Evolutionary conservation across 495 filamentous ascomycete species (phyloP), one percentile per base, ranked within the genome.

Genomic region (Mycothermus thermophilus): DNA sequence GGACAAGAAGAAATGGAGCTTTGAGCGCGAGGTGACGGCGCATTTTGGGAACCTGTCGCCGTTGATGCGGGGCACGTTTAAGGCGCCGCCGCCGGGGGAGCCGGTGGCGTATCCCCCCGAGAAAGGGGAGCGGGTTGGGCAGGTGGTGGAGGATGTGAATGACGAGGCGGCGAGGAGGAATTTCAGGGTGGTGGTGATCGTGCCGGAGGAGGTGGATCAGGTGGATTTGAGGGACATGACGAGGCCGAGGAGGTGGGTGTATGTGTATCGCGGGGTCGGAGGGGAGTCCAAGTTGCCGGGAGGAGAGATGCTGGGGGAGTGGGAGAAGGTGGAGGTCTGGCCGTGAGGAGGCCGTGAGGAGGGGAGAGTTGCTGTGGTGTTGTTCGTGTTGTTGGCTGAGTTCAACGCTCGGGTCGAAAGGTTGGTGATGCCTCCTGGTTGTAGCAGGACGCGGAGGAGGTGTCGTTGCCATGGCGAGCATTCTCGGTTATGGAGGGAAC

Each of bases 1-100:
- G 11, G 45, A 40, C 0, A 48, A 48, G 5, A 84, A 77, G 77
- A 71, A 63, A 10, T 93, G 80, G 74, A 62, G 60, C 23, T 78
- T 40, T 28, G 37, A 15, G 20, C 32, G 63, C 42, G 83, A 93
- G 57, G 56, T 95, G 27, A 80, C 77, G 40, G 76, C 71, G 43
- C 83, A 88, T 60, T 95, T 94, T 68, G 85, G 80, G 10, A 93
- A 93, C 53, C 59, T 85, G 50, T 74, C 68, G 17, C 88, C 88
- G 10, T 54, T 66, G 5, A 79, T 86, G 72, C 59, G 81, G 48
- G 83, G 81, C 41, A 64, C 73, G n/a, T 94, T 93, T 52, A 69
- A 64, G 36, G 77, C 69, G 27, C 90, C 90, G 26, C 70, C 75
- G 15, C 83, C 90, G 2, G 88, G 87, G 0, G 60, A 51, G 18